Percentiles rank a stretch among this genome's conserved stretches.
Evolutionary conservation across 78 protist genomes (phyloP).

Genomic region (Dictyostelium purpureum): DNA sequence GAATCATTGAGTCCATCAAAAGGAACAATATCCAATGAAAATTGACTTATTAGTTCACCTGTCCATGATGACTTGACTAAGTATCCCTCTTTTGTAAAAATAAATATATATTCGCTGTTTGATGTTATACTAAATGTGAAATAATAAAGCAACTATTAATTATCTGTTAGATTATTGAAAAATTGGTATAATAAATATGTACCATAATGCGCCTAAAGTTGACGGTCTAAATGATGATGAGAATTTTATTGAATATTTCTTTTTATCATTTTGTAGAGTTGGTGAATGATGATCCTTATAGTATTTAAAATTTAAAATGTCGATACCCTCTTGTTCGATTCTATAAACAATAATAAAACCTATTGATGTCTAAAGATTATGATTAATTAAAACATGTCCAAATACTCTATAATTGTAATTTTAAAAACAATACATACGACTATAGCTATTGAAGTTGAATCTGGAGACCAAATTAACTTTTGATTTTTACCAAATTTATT

Average conservation of each 20-base stretch:
- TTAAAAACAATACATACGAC: slow-evolving; percentile 6
- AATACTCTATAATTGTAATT: neutral
- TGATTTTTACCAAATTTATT: slow-evolving; percentile 54
- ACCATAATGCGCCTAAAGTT: slow-evolving; percentile 39
- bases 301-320: slow-evolving; percentile 23
- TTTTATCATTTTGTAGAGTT: slow-evolving; percentile 18
- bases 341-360: slow-evolving; percentile 68
- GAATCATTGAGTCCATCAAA: slow-evolving; percentile 21
- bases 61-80: slow-evolving; percentile 63
- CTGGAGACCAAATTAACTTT: slow-evolving; percentile 55
- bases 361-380: slow-evolving; percentile 25
- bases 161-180: neutral
- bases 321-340: slow-evolving; percentile 25
- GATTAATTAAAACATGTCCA: neutral
- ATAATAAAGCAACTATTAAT: neutral
- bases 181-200: neutral
- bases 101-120: slow-evolving; percentile 51
- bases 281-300: slow-evolving; percentile 53
- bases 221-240: slow-evolving; percentile 67
- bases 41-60: slow-evolving; percentile 72
- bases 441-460: slow-evolving; percentile 67
- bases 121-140: slow-evolving; percentile 22
- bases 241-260: slow-evolving; percentile 25
- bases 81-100: slow-evolving; percentile 66
- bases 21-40: slow-evolving; percentile 60